Percentiles rank a stretch among this genome's conserved stretches.
Conservation (phyloP, 2,329 filamentous ascomycete genomes). For the Zalaria obscura region DNA sequence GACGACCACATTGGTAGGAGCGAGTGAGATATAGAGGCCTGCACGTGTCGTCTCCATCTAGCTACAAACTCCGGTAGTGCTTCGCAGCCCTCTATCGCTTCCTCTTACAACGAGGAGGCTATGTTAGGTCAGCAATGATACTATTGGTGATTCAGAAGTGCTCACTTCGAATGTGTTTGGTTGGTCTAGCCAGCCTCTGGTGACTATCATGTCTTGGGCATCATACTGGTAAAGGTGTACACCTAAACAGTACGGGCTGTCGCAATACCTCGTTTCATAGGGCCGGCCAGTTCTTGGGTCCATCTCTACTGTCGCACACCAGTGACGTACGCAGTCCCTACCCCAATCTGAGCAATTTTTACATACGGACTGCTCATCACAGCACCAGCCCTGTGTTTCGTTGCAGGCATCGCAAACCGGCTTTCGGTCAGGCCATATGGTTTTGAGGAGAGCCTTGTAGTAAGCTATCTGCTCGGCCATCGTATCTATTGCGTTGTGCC, state of each 20-base stretch:
- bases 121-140: too few relatives aligned
- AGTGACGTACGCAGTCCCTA: neutral
- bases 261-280: neutral
- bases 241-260: neutral
- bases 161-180: too few relatives aligned
- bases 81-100: too few relatives aligned
- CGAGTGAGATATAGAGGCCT: too few relatives aligned
- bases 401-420: neutral
- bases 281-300: neutral
- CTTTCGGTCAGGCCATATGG: neutral
- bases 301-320: neutral
- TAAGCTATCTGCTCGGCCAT: too few relatives aligned
- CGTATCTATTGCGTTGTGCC: neutral
- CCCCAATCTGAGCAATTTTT: neutral
- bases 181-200: neutral
- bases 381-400: neutral
- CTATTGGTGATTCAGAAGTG: too few relatives aligned
- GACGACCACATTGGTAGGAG: too few relatives aligned
- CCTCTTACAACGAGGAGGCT: too few relatives aligned
- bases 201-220: neutral
- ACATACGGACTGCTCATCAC: neutral
- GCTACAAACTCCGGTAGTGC: too few relatives aligned
- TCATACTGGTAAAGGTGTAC: neutral
- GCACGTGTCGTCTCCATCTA: too few relatives aligned
- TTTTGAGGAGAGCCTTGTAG: too few relatives aligned